phyloP scores from a whole-genome alignment of 495 filamentous ascomycete species.

The Talaromyces trachyspermus region DNA sequence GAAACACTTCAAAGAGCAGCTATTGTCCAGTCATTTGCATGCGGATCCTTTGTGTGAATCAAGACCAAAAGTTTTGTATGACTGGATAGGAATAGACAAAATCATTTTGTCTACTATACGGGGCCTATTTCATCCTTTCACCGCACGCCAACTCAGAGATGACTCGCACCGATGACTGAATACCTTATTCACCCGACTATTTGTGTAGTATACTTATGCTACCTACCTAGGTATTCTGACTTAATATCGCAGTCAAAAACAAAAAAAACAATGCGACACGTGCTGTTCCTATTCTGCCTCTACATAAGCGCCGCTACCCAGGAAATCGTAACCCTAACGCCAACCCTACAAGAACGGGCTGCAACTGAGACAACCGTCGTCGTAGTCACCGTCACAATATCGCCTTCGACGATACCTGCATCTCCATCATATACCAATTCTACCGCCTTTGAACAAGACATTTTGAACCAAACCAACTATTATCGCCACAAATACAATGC shows the following conservation, averaged over 20 bases:
- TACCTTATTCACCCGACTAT: too few relatives aligned
- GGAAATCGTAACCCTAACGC: neutral
- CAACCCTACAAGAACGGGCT: neutral
- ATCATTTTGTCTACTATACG: too few relatives aligned
- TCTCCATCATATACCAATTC: slow-evolving; percentile 43
- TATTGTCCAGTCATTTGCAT: neutral
- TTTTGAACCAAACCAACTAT: slow-evolving; percentile 60
- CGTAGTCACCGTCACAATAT: slow-evolving; percentile 16
- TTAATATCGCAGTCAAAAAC: neutral
- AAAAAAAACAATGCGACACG: slow-evolving; percentile 1
- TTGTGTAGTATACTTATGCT: too few relatives aligned
- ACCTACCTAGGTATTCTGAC: too few relatives aligned
- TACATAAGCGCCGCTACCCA: neutral
- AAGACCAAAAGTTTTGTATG: too few relatives aligned
- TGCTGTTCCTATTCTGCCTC: neutral
- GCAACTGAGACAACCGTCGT: slow-evolving; percentile 8
- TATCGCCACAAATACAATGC: slow-evolving; percentile 63
- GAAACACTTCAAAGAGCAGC: too few relatives aligned
- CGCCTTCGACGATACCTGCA: slow-evolving; percentile 19
- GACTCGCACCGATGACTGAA: too few relatives aligned
- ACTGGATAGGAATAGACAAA: too few relatives aligned
- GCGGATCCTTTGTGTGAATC: neutral
- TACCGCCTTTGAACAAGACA: slow-evolving; percentile 43
- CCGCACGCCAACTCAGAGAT: too few relatives aligned
- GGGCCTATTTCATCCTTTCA: too few relatives aligned